phyloP scores from a whole-genome alignment of 2,329 filamentous ascomycete genomes.

The Ophiosphaerella herpotricha region DNA sequence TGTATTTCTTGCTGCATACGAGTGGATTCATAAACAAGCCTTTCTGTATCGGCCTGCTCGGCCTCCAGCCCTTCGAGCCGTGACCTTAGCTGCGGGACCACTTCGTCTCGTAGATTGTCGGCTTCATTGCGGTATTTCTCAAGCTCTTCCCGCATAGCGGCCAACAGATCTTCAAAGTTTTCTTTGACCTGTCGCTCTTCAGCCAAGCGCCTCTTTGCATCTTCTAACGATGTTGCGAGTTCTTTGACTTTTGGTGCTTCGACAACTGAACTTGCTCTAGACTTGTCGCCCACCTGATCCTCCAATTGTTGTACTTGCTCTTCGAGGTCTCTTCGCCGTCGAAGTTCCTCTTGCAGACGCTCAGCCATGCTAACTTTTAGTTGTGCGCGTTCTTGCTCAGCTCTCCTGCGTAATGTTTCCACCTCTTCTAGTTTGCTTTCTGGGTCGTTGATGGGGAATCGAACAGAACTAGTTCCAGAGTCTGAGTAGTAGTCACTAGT shows the following conservation, averaged over 20 bases:
- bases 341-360: constrained; percentile 85
- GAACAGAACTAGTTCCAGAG: constrained; percentile 84
- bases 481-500: constrained; percentile 99
- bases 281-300: constrained; percentile 63
- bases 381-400: constrained; percentile 89
- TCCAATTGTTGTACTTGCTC: constrained; percentile 82
- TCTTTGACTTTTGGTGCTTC: constrained; percentile 67
- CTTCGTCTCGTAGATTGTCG: constrained; percentile 87
- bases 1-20: constrained; percentile 80
- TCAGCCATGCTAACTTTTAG: constrained; percentile 82
- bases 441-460: constrained; percentile 68
- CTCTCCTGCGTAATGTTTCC: constrained; percentile 78
- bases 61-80: constrained; percentile 78
- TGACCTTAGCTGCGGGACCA: constrained; percentile 77
- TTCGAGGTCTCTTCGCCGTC: constrained; percentile 75
- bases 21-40: constrained; percentile 76
- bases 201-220: constrained; percentile 76
- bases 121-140: constrained; percentile 83
- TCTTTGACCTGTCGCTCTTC: constrained; percentile 88
- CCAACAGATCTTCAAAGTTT: constrained; percentile 90
- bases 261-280: constrained; percentile 28
- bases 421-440: constrained; percentile 69
- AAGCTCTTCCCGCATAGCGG: constrained; percentile 80
- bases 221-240: constrained; percentile 79
- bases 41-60: constrained; percentile 73